Base-by-base conservation (phyloP, 1,139 yeast species). In the Geotrichum carabidarum region DNA sequence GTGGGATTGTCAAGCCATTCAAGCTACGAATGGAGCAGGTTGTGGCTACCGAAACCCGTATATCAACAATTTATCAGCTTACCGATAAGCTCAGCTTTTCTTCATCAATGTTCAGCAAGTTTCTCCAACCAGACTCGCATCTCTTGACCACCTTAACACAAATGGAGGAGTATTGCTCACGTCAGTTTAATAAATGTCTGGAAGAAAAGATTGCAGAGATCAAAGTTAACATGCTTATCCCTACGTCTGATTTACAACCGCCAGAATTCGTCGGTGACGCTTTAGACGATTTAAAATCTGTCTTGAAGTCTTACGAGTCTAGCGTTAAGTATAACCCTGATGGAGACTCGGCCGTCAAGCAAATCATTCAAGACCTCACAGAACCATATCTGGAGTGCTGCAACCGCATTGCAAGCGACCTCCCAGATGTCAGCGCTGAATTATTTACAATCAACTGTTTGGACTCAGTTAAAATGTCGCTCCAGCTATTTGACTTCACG, bases 81-180 rank as follows among this genome's bases (percentile, higher is more conserved):
- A 79, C 77, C 62, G 82, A 80, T 57, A 74, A 88, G 34, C 73
- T 91, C 43, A 83, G 79, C 40, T 74, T 91, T 57, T 91, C 91
- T 69, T 71, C 75, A 32, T 67, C 84, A 60, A 88, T 89, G 86
- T 84, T 84, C 63, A 65, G 73, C 9, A 88, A 84, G 55, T 64
- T 64, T 47, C 56, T 62, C 27, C 61, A 55, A 48, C 59, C 61
- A 12, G 40, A 55, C 8, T 57, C 64, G 4, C 60, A 64, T 8
- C 52, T 71, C 2, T 56, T 62, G 50, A 56, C 50, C 1, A 57
- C 68, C 7, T 53, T 70, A n/a, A 58, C 57, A 14, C 62, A 63
- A 34, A 63, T 70, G 45, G 61, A 61, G 9, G 61, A 58, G 35
- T 59, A 63, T 15, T 58, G 69, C 38, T 54, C 60, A 54, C 51